These are phyloP conservation scores for Gynochthodes officinalis DNA, from an alignment of 257 asterid species.

Conservation along the genomic window DNA sequence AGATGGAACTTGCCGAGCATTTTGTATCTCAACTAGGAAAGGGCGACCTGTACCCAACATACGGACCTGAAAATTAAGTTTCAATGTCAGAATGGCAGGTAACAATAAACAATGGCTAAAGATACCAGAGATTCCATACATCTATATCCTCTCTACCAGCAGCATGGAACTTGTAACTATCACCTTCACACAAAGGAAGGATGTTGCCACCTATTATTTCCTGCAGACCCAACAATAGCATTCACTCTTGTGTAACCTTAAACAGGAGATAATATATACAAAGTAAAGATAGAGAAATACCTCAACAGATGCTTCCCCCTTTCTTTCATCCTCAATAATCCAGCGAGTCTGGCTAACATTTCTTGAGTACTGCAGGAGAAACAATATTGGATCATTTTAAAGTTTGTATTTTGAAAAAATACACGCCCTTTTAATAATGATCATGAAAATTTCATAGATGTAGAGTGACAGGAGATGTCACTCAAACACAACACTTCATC, in stretches of 20 bases:
- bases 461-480: neutral
- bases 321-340: constrained; percentile 93
- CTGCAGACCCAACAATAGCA: constrained; percentile 38
- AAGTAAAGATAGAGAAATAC: constrained; percentile 32
- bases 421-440: neutral
- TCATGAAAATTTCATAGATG: neutral
- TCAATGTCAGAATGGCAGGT: constrained; percentile 3
- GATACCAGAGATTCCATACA: constrained; percentile 41
- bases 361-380: constrained; percentile 68
- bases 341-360: constrained; percentile 95
- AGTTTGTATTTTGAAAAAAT: neutral
- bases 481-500: neutral
- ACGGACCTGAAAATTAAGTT: constrained; percentile 55
- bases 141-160: constrained; percentile 99
- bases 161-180: constrained; percentile 89
- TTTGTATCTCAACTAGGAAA: constrained; percentile 83
- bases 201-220: constrained; percentile 78
- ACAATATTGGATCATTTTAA: constrained; percentile 2
- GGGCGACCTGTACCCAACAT: constrained; percentile 98
- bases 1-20: constrained; percentile 71
- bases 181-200: constrained; percentile 83
- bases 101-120: constrained; percentile 2
- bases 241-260: constrained; percentile 16
- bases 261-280: constrained; percentile 14
- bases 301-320: constrained; percentile 99